Evolutionary conservation across 345 rosid species (phyloP).

Genomic region (Hibiscus tridactylites): DNA sequence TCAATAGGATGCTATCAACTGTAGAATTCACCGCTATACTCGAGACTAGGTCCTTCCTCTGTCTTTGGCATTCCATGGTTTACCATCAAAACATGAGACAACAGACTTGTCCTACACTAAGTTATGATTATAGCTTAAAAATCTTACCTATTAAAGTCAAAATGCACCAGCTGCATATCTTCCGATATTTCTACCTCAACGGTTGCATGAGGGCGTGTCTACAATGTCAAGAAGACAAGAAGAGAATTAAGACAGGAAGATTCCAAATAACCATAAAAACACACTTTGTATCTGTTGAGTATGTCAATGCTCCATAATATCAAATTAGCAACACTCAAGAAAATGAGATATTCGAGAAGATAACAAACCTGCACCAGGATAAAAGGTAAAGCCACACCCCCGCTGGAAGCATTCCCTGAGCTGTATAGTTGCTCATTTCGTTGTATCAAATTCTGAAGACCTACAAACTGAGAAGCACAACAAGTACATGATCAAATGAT

Average conservation of each 20-base stretch:
- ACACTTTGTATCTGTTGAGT: neutral
- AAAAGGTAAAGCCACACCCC: constrained; percentile 93
- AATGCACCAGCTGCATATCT: constrained; percentile 99
- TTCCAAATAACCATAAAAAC: neutral
- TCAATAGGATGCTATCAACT: neutral
- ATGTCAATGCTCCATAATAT: neutral
- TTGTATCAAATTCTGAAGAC: constrained; percentile 76
- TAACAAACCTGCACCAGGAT: constrained; percentile 88
- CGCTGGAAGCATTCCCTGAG: constrained; percentile 73
- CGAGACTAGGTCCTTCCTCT: neutral
- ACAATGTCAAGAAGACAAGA: constrained; percentile 13
- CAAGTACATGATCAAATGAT: constrained; percentile 5
- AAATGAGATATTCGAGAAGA: neutral
- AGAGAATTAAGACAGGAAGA: neutral
- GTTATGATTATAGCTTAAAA: neutral
- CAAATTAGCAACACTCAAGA: neutral
- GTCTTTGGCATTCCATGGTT: neutral
- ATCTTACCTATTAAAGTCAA: constrained; percentile 86
- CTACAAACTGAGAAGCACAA: constrained; percentile 49
- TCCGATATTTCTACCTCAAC: constrained; percentile 99
- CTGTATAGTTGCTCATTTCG: constrained; percentile 76
- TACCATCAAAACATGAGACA: neutral
- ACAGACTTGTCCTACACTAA: neutral
- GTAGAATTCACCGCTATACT: neutral
- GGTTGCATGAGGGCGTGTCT: constrained; percentile 98